These are phyloP conservation scores for Pythium dissotocum DNA, from an alignment of 352 stramenopile genomes.

Conservation along the genomic window DNA sequence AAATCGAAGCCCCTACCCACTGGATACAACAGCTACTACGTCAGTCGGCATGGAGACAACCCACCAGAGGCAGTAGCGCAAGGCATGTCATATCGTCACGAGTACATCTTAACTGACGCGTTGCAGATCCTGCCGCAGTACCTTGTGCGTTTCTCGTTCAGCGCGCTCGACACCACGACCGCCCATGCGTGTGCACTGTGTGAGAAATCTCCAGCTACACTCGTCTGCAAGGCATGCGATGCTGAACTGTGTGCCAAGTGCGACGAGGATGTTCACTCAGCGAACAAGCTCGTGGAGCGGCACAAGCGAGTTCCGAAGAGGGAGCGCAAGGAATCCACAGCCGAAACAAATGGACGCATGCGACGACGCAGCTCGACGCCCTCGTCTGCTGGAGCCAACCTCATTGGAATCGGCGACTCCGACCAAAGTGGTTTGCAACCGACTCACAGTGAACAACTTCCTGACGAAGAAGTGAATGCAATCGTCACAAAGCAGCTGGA, in stretches of 20 bases:
- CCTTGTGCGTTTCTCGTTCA: slow-evolving; percentile 65
- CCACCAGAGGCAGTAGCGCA: background rate
- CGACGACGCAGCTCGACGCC: slow-evolving; percentile 46
- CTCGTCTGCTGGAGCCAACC: slow-evolving; percentile 6
- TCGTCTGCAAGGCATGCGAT: slow-evolving; percentile 66
- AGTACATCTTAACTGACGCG: slow-evolving; percentile 72
- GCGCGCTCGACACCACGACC: slow-evolving; percentile 31
- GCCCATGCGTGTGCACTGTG: slow-evolving; percentile 55
- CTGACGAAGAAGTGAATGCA: slow-evolving; percentile 33
- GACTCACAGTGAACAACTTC: background rate
- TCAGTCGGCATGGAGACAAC: slow-evolving; percentile 18
- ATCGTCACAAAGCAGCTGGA: slow-evolving; percentile 55
- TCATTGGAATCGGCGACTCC: background rate
- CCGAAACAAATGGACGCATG: slow-evolving; percentile 20
- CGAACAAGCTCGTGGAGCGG: slow-evolving; percentile 78
- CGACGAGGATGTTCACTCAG: slow-evolving; percentile 72
- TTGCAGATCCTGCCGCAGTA: slow-evolving; percentile 71
- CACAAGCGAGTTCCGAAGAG: slow-evolving; percentile 55
- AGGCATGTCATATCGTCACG: slow-evolving; percentile 37
- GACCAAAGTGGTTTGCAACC: background rate
- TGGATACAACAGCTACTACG: slow-evolving; percentile 77
- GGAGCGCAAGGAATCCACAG: slow-evolving; percentile 21
- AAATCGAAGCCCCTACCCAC: slow-evolving; percentile 36
- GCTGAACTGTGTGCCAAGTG: slow-evolving; percentile 65
- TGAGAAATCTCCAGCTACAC: slow-evolving; percentile 48